phyloP scores from a whole-genome alignment of 192 early-diverging fungal species.

The Bifiguratus adelaidae region DNA sequence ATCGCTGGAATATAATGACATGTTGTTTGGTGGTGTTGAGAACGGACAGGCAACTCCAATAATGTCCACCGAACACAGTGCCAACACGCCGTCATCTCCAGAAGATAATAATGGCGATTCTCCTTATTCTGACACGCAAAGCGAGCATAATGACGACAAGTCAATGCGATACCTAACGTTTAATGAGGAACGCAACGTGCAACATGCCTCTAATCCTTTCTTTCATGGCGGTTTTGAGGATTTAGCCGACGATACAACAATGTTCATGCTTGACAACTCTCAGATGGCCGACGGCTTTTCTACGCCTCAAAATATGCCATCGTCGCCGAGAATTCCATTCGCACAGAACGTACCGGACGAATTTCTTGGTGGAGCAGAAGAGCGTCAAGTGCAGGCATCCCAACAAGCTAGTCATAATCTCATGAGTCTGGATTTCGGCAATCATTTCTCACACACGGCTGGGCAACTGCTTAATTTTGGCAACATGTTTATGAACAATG shows the following conservation, averaged over 20 bases:
- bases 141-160: background rate
- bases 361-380: too few relatives aligned
- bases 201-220: background rate
- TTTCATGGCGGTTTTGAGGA: background rate
- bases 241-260: background rate
- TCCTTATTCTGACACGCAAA: background rate
- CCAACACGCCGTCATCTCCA: background rate
- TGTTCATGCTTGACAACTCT: background rate
- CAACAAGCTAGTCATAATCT: background rate
- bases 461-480: background rate
- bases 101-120: background rate
- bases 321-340: background rate
- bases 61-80: too few relatives aligned
- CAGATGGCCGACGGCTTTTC: background rate
- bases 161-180: background rate
- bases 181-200: background rate
- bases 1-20: too few relatives aligned
- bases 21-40: too few relatives aligned
- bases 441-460: background rate
- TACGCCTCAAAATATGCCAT: background rate
- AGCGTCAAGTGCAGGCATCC: background rate
- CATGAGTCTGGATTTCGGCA: background rate
- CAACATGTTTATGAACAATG: too few relatives aligned
- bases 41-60: too few relatives aligned
- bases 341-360: too few relatives aligned